A percentile compares a stretch with the other conserved stretches of the same genome.
These are phyloP conservation scores for Penicillium digitatum DNA, from an alignment of 2,329 filamentous ascomycete genomes.

Conservation along the genomic window DNA sequence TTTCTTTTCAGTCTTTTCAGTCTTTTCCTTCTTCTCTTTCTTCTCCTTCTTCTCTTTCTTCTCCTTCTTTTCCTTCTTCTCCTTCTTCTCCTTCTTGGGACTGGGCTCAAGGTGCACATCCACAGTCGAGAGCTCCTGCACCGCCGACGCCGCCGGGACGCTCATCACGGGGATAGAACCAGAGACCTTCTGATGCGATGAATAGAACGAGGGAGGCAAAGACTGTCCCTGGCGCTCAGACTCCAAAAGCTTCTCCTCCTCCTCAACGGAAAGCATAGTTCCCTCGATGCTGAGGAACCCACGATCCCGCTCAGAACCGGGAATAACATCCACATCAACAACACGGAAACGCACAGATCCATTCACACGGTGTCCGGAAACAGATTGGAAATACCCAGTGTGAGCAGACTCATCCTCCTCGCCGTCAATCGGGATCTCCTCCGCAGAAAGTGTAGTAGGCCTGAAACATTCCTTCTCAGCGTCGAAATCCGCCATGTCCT, in stretches of 20 bases:
- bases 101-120: slow-evolving; percentile 16
- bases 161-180: slow-evolving; percentile 21
- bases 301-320: slow-evolving; percentile 65
- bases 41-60: slow-evolving; percentile 23
- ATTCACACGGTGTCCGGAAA: slow-evolving; percentile 62
- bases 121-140: slow-evolving; percentile 16
- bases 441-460: slow-evolving; percentile 33
- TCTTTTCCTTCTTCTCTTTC: slow-evolving; percentile 25
- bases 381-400: slow-evolving; percentile 73
- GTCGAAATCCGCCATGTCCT: slow-evolving; percentile 28
- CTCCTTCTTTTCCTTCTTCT: slow-evolving; percentile 23
- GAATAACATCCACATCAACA: slow-evolving; percentile 70
- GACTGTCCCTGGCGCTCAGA: slow-evolving; percentile 48
- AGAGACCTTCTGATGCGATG: slow-evolving; percentile 12
- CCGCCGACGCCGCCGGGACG: slow-evolving; percentile 9
- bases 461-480: slow-evolving; percentile 40
- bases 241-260: slow-evolving; percentile 59
- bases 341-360: slow-evolving; percentile 73
- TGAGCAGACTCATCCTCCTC: slow-evolving; percentile 50
- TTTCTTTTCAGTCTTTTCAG: slow-evolving; percentile 16
- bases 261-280: slow-evolving; percentile 69
- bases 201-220: slow-evolving; percentile 20
- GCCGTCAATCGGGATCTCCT: slow-evolving; percentile 32
- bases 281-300: slow-evolving; percentile 84
- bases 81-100: slow-evolving; percentile 13